Evolutionary conservation across 768 basidiomycete species (phyloP).

Genomic region (Hygrophoropsis aurantiaca): DNA sequence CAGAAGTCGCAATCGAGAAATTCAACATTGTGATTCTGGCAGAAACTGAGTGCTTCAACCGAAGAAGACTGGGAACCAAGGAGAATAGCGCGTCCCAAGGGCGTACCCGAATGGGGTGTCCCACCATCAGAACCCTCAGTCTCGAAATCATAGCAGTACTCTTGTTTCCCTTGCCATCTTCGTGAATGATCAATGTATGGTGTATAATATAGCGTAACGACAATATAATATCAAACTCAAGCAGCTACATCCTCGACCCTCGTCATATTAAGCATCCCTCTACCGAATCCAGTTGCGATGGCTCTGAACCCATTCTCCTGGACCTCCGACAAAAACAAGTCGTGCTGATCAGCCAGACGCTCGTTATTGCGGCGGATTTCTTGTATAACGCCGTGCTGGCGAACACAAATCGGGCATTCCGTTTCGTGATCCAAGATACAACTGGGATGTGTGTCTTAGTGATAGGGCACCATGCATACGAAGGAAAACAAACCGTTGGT

Average conservation of each 20-base stretch:
- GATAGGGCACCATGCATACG: background rate
- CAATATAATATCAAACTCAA: constrained; percentile 1
- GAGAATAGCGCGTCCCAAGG: constrained; percentile 78
- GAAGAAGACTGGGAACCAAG: constrained; percentile 86
- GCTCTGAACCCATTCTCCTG: constrained; percentile 68
- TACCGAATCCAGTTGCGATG: constrained; percentile 67
- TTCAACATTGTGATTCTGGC: constrained; percentile 5
- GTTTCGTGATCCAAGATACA: constrained; percentile 88
- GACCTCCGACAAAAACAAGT: constrained; percentile 76
- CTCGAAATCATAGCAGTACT: constrained; percentile 1
- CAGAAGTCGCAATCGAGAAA: background rate
- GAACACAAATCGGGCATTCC: constrained; percentile 87
- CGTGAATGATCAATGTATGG: too few species aligned
- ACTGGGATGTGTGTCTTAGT: constrained; percentile 36
- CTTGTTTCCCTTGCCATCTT: too few species aligned
- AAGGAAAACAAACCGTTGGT: constrained; percentile 66
- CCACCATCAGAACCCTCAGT: constrained; percentile 60
- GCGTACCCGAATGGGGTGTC: constrained; percentile 93
- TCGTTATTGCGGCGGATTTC: constrained; percentile 90
- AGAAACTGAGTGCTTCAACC: constrained; percentile 65
- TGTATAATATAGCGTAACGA: too few species aligned
- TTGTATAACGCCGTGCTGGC: constrained; percentile 83
- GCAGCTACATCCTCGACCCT: constrained; percentile 22
- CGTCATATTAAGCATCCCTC: constrained; percentile 53
- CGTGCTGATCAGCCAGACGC: constrained; percentile 77